These are phyloP conservation scores for Collybiopsis luxurians DNA, from an alignment of 768 basidiomycete species.

Conservation along the genomic window DNA sequence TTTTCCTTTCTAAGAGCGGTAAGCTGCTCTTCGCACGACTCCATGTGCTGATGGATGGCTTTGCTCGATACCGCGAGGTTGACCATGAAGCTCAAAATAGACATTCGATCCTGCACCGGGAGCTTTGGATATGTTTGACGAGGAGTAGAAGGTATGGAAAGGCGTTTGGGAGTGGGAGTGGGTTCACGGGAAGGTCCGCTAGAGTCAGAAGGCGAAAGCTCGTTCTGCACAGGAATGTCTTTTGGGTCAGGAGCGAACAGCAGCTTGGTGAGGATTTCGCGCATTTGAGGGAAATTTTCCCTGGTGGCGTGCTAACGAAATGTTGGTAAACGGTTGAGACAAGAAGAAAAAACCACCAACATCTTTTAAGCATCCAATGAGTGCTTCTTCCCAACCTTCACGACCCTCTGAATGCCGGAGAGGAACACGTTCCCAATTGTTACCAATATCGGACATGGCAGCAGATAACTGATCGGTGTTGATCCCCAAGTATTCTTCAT, in stretches of 20 bases:
- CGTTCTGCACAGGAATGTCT: constrained; percentile 21
- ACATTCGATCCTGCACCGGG: constrained; percentile 75
- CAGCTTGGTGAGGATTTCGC: constrained; percentile 66
- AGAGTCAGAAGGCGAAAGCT: constrained; percentile 46
- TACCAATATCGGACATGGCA: constrained; percentile 78
- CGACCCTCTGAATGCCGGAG: constrained; percentile 71
- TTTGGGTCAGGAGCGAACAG: constrained; percentile 63
- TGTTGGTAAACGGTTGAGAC: constrained; percentile 4
- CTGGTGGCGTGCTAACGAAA: constrained; percentile 65
- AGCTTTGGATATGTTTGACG: constrained; percentile 71
- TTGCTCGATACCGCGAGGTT: constrained; percentile 90
- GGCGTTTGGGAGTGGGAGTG: constrained; percentile 24
- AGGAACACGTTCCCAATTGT: constrained; percentile 82
- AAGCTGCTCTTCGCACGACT: constrained; percentile 83
- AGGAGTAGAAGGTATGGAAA: constrained; percentile 49
- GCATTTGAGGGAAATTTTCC: constrained; percentile 68
- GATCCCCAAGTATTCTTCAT: constrained; percentile 50
- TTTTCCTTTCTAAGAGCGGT: constrained; percentile 94
- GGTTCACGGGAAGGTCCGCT: constrained; percentile 38
- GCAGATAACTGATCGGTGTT: constrained; percentile 59
- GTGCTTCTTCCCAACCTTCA: constrained; percentile 88
- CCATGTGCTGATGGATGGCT: constrained; percentile 84
- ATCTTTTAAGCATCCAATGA: constrained; percentile 86
- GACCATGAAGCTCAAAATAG: constrained; percentile 84
- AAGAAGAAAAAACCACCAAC: constrained; percentile 47